A percentile compares a stretch with the other conserved stretches of the same genome.
Evolutionary conservation across 441 rosid species (phyloP).

Genomic region (Populus hybrid): DNA sequence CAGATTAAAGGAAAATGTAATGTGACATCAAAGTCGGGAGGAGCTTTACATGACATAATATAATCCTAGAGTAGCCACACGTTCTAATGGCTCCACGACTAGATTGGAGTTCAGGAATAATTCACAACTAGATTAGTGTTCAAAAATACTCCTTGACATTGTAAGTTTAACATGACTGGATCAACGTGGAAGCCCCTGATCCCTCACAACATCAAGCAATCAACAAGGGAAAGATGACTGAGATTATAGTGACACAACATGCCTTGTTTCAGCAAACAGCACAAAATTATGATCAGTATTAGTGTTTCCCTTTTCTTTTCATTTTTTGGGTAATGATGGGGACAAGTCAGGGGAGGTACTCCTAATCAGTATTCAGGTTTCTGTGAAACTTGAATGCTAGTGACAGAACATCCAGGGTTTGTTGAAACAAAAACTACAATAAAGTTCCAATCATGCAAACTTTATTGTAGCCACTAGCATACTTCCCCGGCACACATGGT

Average conservation of each 20-base stretch:
- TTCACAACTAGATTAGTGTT: neutral
- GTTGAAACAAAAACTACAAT: neutral
- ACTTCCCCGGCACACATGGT: neutral
- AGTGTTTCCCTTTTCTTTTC: neutral
- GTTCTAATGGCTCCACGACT: neutral
- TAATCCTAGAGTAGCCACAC: neutral
- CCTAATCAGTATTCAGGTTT: neutral
- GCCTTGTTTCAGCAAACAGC: neutral
- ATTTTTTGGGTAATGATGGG: neutral
- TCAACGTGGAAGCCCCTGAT: neutral
- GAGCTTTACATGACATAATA: neutral
- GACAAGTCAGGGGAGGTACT: too few species aligned
- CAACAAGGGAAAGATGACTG: neutral
- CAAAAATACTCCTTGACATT: neutral
- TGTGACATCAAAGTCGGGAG: neutral
- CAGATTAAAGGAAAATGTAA: neutral
- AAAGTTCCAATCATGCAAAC: neutral
- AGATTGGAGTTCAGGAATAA: neutral
- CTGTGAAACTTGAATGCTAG: neutral
- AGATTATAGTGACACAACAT: neutral
- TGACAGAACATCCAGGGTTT: neutral
- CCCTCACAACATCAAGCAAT: neutral
- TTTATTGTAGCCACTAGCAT: neutral
- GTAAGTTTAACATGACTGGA: neutral
- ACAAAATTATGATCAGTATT: neutral